Evolutionary conservation across 208 protist species (phyloP).

Genomic region (Trypanosoma conorhini): DNA sequence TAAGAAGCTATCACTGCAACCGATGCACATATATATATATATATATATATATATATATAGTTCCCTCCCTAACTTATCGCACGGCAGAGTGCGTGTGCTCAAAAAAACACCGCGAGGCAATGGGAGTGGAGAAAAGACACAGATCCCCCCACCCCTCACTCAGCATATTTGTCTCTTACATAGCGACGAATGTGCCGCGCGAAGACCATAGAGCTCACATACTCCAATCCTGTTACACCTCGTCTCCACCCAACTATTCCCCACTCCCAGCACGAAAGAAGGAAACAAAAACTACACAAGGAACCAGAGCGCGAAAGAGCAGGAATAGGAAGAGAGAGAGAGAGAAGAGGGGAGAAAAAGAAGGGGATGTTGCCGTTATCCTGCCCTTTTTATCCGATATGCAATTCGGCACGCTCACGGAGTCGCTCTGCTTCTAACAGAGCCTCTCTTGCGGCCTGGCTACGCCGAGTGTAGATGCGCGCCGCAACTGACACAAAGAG

Average conservation of each 20-base stretch:
- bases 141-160: background rate
- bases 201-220: background rate
- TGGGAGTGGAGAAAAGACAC: background rate
- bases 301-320: background rate
- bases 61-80: background rate
- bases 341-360: slow-evolving; percentile 20
- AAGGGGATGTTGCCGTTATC: slow-evolving; percentile 17
- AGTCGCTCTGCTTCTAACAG: slow-evolving; percentile 38
- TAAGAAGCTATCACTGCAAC: background rate
- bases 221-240: background rate
- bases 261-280: slow-evolving; percentile 2
- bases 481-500: slow-evolving; percentile 75
- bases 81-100: background rate
- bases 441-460: slow-evolving; percentile 49
- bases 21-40: slow-evolving; percentile 10
- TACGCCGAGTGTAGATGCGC: slow-evolving; percentile 70
- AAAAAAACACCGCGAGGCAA: background rate
- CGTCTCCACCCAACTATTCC: background rate
- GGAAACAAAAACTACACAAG: slow-evolving; percentile 7
- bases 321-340: slow-evolving; percentile 3
- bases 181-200: background rate
- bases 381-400: background rate
- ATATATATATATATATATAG: slow-evolving; percentile 9
- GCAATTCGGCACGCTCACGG: slow-evolving; percentile 41
- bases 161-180: background rate